Conservation (phyloP, 371 early-diverging fungal genomes). For the Syncephalis fuscata region DNA sequence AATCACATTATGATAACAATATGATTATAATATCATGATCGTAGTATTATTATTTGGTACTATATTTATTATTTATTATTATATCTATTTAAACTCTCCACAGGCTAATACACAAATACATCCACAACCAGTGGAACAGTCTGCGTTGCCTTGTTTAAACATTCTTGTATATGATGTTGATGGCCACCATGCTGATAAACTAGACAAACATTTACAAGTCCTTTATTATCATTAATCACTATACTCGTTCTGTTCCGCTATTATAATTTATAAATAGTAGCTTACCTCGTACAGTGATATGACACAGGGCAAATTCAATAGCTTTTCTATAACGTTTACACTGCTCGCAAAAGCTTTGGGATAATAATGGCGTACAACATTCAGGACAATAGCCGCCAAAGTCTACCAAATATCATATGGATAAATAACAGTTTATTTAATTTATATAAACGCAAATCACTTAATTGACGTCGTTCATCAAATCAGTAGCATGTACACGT, state of each 20-base stretch:
- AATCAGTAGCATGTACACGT: background rate
- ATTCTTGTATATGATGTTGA: slow-evolving; percentile 43
- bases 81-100: slow-evolving; percentile 10
- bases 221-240: too few relatives aligned
- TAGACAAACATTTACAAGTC: slow-evolving; percentile 46
- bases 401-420: too few relatives aligned
- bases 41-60: too few relatives aligned
- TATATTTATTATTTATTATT: too few relatives aligned
- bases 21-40: too few relatives aligned
- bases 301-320: slow-evolving; percentile 41
- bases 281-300: slow-evolving; percentile 27
- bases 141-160: slow-evolving; percentile 33
- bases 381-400: slow-evolving; percentile 32
- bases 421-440: too few relatives aligned
- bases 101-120: slow-evolving; percentile 30
- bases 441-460: background rate
- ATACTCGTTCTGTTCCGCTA: too few relatives aligned
- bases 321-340: slow-evolving; percentile 28
- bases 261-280: background rate
- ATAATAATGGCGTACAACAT: slow-evolving; percentile 24
- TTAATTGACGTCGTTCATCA: background rate
- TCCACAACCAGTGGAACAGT: slow-evolving; percentile 68
- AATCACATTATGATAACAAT: too few relatives aligned
- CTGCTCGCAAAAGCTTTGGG: slow-evolving; percentile 20
- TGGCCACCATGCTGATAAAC: slow-evolving; percentile 76